phyloP scores from a whole-genome alignment of 164 flowering plant species.

The Platanus orientalis region DNA sequence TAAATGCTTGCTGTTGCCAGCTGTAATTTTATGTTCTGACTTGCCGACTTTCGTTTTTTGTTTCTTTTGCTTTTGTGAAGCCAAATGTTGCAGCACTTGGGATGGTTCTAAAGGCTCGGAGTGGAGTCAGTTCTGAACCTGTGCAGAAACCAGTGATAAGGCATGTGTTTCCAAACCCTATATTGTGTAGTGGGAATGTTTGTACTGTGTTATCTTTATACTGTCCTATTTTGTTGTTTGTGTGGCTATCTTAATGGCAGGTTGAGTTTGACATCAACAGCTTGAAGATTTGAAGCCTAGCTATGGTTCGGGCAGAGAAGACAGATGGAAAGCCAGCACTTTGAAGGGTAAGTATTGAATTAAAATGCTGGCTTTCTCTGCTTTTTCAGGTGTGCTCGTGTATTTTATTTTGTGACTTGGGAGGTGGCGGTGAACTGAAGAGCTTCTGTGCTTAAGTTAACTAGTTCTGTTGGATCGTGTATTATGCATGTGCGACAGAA shows the following conservation, averaged over 20 bases:
- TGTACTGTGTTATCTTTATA: conserved; percentile 16
- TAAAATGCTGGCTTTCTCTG: conserved; percentile 13
- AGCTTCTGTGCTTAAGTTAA: background rate
- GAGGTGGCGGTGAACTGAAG: background rate
- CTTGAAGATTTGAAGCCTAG: background rate
- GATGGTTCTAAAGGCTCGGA: conserved; percentile 14
- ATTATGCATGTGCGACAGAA: background rate
- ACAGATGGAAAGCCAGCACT: conserved; percentile 38
- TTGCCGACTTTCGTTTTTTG: background rate
- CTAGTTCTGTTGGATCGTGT: background rate
- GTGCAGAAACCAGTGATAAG: conserved; percentile 21
- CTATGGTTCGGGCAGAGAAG: too few species aligned
- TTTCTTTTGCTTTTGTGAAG: conserved; percentile 7
- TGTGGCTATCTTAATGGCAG: conserved; percentile 6
- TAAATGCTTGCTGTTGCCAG: too few species aligned
- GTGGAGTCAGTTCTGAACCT: conserved; percentile 17
- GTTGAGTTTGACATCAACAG: conserved; percentile 20
- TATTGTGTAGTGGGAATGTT: background rate
- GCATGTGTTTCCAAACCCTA: conserved; percentile 13
- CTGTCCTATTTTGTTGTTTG: conserved; percentile 8
- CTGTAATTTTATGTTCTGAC: background rate
- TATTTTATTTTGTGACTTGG: background rate
- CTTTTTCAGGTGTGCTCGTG: conserved; percentile 6
- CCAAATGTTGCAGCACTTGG: conserved; percentile 20
- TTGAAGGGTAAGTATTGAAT: conserved; percentile 27